phyloP scores from a whole-genome alignment of 1,284 basidiomycete genomes.

The Wallemia ichthyophaga region DNA sequence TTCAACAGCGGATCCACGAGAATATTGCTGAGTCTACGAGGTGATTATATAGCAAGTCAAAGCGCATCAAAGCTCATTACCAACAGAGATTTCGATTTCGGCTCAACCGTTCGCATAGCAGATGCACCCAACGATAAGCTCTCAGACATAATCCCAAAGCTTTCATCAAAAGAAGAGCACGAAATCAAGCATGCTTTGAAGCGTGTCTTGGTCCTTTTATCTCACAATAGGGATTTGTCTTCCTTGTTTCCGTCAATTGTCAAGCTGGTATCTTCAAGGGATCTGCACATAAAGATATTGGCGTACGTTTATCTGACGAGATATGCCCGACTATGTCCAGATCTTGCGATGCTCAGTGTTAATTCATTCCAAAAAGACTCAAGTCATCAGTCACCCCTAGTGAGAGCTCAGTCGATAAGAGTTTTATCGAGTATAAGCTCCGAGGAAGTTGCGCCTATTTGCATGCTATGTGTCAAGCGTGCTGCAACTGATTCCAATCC shows the following conservation, averaged over 20 bases:
- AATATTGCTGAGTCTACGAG: neutral
- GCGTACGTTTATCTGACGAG: neutral
- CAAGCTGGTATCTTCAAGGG: neutral
- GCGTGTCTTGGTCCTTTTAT: neutral
- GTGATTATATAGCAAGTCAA: neutral
- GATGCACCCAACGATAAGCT: neutral
- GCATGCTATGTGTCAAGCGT: slow-evolving; percentile 66
- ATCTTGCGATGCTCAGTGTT: slow-evolving; percentile 80
- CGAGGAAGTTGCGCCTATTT: slow-evolving; percentile 54
- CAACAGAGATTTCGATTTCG: neutral
- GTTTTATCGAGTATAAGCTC: slow-evolving; percentile 75
- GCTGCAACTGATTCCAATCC: slow-evolving; percentile 68
- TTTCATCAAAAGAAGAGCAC: neutral
- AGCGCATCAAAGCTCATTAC: neutral
- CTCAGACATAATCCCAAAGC: neutral
- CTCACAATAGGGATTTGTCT: neutral
- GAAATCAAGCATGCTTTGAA: neutral
- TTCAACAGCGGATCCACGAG: neutral
- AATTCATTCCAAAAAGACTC: slow-evolving; percentile 98
- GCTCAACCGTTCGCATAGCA: neutral
- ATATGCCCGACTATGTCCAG: slow-evolving; percentile 54
- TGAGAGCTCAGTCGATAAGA: slow-evolving; percentile 74
- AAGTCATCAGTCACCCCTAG: slow-evolving; percentile 65
- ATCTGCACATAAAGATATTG: neutral
- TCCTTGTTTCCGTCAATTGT: neutral